phyloP scores from a whole-genome alignment of 2,329 filamentous ascomycete species.

The Stemphylium vesicarium region DNA sequence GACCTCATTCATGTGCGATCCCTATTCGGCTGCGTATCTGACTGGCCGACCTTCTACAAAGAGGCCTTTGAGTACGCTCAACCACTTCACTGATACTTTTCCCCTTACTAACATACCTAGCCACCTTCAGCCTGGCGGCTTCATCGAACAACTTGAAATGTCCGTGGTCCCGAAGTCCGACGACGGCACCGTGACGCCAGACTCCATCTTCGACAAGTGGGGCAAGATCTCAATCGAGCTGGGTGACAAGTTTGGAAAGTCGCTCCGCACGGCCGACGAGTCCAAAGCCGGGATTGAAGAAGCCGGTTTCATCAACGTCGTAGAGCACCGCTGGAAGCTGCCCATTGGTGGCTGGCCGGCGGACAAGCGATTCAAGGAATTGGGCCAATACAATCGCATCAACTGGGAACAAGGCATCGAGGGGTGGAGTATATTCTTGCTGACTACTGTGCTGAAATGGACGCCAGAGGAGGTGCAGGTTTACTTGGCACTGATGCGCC shows the following conservation, averaged over 20 bases:
- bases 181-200: slow-evolving; percentile 32
- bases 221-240: slow-evolving; percentile 33
- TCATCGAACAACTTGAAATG: slow-evolving; percentile 36
- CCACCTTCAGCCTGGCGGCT: slow-evolving; percentile 40
- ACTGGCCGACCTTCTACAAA: slow-evolving; percentile 32
- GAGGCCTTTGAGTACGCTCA: slow-evolving; percentile 27
- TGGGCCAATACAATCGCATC: slow-evolving; percentile 49
- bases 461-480: slow-evolving; percentile 53
- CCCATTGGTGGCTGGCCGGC: slow-evolving; percentile 33
- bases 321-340: slow-evolving; percentile 52
- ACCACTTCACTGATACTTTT: background rate
- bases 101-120: slow-evolving; percentile 6
- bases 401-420: slow-evolving; percentile 40
- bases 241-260: slow-evolving; percentile 43
- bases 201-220: slow-evolving; percentile 34
- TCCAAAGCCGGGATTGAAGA: slow-evolving; percentile 55
- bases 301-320: slow-evolving; percentile 62
- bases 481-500: slow-evolving; percentile 40
- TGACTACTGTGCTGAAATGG: slow-evolving; percentile 45
- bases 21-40: slow-evolving; percentile 26
- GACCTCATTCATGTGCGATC: slow-evolving; percentile 32
- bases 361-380: slow-evolving; percentile 57
- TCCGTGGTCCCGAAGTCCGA: slow-evolving; percentile 31
- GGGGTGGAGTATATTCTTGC: slow-evolving; percentile 32
- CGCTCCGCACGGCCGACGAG: slow-evolving; percentile 44